Conservation (phyloP, 2,329 filamentous ascomycete species). For the Chaetomiaceae sp. region DNA sequence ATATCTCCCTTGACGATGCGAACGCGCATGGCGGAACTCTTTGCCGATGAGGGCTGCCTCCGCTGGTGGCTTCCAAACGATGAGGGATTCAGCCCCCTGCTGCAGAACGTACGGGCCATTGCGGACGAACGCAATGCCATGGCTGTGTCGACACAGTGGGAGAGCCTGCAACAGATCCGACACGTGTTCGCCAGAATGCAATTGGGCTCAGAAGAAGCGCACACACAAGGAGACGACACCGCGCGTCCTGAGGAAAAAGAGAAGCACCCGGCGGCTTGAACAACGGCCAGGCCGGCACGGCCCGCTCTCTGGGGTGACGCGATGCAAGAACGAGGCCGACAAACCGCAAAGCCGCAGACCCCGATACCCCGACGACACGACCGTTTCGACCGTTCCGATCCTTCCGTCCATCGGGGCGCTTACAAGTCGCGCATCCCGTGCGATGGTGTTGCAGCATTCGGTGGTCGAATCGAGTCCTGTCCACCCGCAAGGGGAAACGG, state of each 20-base stretch:
- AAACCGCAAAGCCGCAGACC: no score
- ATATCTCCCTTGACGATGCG: conserved; percentile 73
- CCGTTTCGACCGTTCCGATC: conserved; percentile 9
- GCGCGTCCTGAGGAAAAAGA: conserved; percentile 1
- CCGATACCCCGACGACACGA: neutral
- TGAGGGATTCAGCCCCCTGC: conserved; percentile 65
- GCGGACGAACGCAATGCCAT: conserved; percentile 68
- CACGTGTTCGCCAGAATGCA: conserved; percentile 63
- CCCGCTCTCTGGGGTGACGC: no score
- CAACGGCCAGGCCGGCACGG: neutral
- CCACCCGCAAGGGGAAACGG: conserved; percentile 1
- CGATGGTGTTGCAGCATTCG: neutral
- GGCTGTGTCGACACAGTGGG: conserved; percentile 49
- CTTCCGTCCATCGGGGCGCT: conserved; percentile 8
- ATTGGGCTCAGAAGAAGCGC: conserved; percentile 32
- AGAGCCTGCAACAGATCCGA: conserved; percentile 68
- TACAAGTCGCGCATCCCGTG: conserved; percentile 9
- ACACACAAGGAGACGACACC: neutral
- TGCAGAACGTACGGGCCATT: conserved; percentile 73
- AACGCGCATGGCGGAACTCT: conserved; percentile 67
- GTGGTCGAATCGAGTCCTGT: no score
- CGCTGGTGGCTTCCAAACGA: conserved; percentile 88
- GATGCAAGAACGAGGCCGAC: no score
- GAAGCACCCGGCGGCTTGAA: conserved; percentile 8
- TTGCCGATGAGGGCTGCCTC: conserved; percentile 62